Conservation (phyloP, 495 filamentous ascomycete genomes). For the Staphylotrichum tortipilum region DNA sequence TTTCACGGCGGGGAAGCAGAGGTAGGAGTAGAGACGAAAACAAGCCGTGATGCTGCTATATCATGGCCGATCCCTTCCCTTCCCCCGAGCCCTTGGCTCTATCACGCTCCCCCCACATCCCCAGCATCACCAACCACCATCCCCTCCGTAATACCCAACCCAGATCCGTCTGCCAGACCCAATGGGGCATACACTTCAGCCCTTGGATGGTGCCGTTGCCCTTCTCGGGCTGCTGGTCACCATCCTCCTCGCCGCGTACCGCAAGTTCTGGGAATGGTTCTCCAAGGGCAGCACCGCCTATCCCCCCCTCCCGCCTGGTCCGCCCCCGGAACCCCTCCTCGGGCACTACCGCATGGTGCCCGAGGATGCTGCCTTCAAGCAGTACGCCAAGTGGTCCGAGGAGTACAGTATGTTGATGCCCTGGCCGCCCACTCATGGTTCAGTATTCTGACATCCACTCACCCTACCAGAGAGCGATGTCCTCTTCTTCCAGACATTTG, state of each 20-base stretch:
- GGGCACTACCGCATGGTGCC: slow-evolving; percentile 36
- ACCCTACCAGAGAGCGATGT: slow-evolving; percentile 21
- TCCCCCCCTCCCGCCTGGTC: slow-evolving; percentile 29
- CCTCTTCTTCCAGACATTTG: slow-evolving; percentile 34
- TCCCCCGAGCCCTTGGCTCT: too few relatives aligned
- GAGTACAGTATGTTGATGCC: slow-evolving; percentile 25
- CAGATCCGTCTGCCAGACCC: too few relatives aligned
- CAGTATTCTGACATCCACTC: not conserved
- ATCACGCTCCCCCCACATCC: too few relatives aligned
- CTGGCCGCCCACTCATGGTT: not conserved
- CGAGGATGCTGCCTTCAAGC: slow-evolving; percentile 30
- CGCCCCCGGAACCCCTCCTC: slow-evolving; percentile 31
- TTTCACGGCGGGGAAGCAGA: too few relatives aligned
- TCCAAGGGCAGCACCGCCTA: not conserved
- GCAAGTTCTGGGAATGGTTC: not conserved
- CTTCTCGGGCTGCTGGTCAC: not conserved
- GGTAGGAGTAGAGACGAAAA: too few relatives aligned
- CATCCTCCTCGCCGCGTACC: not conserved
- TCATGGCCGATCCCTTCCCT: too few relatives aligned
- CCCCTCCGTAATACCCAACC: too few relatives aligned
- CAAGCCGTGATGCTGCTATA: too few relatives aligned
- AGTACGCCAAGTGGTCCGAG: slow-evolving; percentile 33
- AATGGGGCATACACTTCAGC: not conserved
- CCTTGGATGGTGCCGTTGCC: not conserved
- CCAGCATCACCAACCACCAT: too few relatives aligned